phyloP scores from a whole-genome alignment of 1,284 basidiomycete genomes.

The Leccinum cinnamomeum region DNA sequence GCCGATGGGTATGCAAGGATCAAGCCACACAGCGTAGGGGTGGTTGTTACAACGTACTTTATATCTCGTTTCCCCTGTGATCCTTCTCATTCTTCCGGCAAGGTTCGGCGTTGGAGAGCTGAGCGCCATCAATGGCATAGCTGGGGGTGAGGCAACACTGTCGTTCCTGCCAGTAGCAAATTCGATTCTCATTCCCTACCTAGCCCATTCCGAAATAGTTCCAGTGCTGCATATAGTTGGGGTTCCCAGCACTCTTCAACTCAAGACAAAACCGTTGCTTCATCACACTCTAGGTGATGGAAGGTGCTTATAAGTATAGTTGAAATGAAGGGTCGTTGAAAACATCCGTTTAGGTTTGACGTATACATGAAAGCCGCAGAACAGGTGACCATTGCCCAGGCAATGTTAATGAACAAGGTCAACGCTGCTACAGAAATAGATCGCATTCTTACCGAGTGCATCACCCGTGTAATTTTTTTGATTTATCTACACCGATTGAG shows the following conservation, averaged over 20 bases:
- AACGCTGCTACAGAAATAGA: constrained; percentile 77
- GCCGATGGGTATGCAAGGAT: constrained; percentile 93
- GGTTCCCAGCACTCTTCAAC: constrained; percentile 74
- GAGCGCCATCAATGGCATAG: constrained; percentile 80
- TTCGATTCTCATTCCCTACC: constrained; percentile 2
- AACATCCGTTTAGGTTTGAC: constrained; percentile 51
- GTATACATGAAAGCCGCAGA: constrained; percentile 79
- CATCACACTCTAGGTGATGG: constrained; percentile 90
- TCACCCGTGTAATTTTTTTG: constrained; percentile 51
- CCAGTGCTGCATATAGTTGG: constrained; percentile 93
- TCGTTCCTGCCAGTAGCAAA: not conserved
- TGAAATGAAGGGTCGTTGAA: not conserved
- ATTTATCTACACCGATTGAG: not conserved
- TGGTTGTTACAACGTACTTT: constrained; percentile 70
- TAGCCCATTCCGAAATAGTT: constrained; percentile 85
- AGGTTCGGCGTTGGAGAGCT: constrained; percentile 93
- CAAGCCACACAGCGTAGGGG: constrained; percentile 71
- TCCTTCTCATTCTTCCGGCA: constrained; percentile 17
- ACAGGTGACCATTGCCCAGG: constrained; percentile 75
- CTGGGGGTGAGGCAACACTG: constrained; percentile 49
- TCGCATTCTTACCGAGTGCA: constrained; percentile 72
- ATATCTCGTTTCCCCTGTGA: not conserved
- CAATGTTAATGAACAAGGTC: constrained; percentile 52
- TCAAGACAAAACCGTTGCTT: constrained; percentile 67
- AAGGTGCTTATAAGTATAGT: constrained; percentile 40